Percentiles rank a stretch among this genome's conserved stretches.
These are phyloP conservation scores for Acaromyces ingoldii DNA, from an alignment of 1,284 basidiomycete genomes.

Conservation along the genomic window DNA sequence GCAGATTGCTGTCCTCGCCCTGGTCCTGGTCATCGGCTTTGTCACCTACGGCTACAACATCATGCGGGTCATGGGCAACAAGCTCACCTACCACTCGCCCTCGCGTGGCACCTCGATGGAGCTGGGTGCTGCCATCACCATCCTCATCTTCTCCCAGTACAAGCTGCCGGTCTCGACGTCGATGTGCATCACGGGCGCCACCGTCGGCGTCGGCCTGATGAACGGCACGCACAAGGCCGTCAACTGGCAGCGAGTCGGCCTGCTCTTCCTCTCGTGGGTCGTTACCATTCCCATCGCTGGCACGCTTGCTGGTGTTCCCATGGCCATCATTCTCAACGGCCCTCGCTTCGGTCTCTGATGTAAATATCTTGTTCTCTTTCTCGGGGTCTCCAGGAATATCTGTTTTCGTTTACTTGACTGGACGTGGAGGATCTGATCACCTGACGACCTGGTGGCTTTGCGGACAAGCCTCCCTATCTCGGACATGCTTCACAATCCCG, in stretches of 20 bases:
- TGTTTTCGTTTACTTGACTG: no score
- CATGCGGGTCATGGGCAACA: slow-evolving; percentile 54
- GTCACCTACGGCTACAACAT: slow-evolving; percentile 54
- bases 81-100: slow-evolving; percentile 55
- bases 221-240: slow-evolving; percentile 52
- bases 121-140: slow-evolving; percentile 55
- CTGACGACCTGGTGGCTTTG: no score
- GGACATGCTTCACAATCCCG: no score
- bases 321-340: slow-evolving; percentile 14
- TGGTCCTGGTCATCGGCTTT: slow-evolving; percentile 54
- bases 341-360: slow-evolving; percentile 11
- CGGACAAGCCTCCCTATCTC: no score
- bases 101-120: slow-evolving; percentile 57
- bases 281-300: slow-evolving; percentile 15
- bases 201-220: slow-evolving; percentile 54
- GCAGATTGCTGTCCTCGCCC: slow-evolving; percentile 54
- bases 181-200: slow-evolving; percentile 56
- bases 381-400: no score
- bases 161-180: slow-evolving; percentile 53
- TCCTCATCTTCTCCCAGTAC: slow-evolving; percentile 47
- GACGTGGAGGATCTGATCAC: no score
- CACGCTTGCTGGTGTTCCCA: slow-evolving; percentile 12
- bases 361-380: no score
- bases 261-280: slow-evolving; percentile 14
- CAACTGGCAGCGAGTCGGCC: slow-evolving; percentile 48